Conservation (phyloP, 2,329 filamentous ascomycete species). For the Grosmannia penicillata region DNA sequence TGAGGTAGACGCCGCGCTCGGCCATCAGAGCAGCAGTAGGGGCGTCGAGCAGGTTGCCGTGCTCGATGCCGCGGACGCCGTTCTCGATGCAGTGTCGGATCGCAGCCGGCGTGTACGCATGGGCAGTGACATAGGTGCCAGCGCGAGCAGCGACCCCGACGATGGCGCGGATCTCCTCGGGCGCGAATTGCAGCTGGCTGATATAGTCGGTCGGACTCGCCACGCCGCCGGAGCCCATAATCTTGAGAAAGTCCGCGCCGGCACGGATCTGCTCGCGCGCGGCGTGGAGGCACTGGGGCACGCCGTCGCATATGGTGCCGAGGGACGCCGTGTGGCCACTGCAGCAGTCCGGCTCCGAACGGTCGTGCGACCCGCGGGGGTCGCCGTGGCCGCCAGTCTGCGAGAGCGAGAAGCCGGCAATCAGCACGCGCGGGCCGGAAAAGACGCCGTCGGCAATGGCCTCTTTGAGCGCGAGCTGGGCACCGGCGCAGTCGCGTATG, state of each 20-base stretch:
- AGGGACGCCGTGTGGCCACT: conserved; percentile 23
- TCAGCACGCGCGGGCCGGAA: conserved; percentile 34
- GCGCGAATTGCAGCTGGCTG: conserved; percentile 35
- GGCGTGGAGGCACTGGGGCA: conserved; percentile 31
- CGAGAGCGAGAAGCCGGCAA: conserved; percentile 30
- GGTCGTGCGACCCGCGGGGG: conserved; percentile 23
- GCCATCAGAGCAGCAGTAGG: conserved; percentile 30
- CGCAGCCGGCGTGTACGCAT: conserved; percentile 34
- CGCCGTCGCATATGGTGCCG: conserved; percentile 29
- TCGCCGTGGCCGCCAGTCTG: conserved; percentile 40
- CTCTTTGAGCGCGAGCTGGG: conserved; percentile 29
- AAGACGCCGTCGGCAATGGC: conserved; percentile 33
- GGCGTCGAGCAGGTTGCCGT: conserved; percentile 23
- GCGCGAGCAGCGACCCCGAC: conserved; percentile 28
- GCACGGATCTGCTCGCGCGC: conserved; percentile 33
- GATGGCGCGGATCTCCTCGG: conserved; percentile 36
- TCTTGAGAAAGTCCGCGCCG: conserved; percentile 41
- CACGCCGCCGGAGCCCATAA: conserved; percentile 39
- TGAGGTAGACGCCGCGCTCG: conserved; percentile 29
- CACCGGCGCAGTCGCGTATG: conserved; percentile 37
- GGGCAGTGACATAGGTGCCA: conserved; percentile 35
- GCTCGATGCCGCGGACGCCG: conserved; percentile 33
- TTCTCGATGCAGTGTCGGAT: conserved; percentile 36
- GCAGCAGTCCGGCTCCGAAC: conserved; percentile 25
- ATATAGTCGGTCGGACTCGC: conserved; percentile 34